Evolutionary conservation across 1,139 yeast genomes (phyloP).

Genomic region (Wickerhamomyces sp.): DNA sequence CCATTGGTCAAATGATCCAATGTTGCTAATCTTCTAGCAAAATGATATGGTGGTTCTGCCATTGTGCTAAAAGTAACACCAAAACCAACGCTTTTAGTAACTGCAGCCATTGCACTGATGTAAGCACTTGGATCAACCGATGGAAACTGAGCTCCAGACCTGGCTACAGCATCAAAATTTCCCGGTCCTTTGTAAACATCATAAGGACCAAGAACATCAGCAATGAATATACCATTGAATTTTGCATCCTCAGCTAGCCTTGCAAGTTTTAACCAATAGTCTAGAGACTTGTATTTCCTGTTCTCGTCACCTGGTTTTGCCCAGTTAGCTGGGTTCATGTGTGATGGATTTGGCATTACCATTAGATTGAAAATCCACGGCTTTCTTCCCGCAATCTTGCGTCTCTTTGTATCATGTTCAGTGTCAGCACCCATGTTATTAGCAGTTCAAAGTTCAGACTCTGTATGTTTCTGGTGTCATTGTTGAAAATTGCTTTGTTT

Average conservation of each 20-base stretch:
- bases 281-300: slow-evolving; percentile 17
- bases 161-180: slow-evolving; percentile 32
- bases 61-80: slow-evolving; percentile 31
- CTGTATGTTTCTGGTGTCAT: too few species aligned
- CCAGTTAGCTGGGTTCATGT: slow-evolving; percentile 35
- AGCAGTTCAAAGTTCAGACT: too few species aligned
- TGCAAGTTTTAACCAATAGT: slow-evolving; percentile 41
- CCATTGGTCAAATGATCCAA: slow-evolving; percentile 38
- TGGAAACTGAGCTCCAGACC: slow-evolving; percentile 37
- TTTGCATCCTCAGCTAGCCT: slow-evolving; percentile 38
- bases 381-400: slow-evolving; percentile 2
- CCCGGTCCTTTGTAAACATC: slow-evolving; percentile 12
- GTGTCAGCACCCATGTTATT: not conserved
- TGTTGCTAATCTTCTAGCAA: slow-evolving; percentile 36
- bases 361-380: slow-evolving; percentile 36
- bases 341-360: slow-evolving; percentile 37
- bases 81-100: slow-evolving; percentile 32
- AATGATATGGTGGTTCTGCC: slow-evolving; percentile 37
- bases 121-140: slow-evolving; percentile 32
- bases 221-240: slow-evolving; percentile 34
- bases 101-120: slow-evolving; percentile 36
- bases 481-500: not conserved
- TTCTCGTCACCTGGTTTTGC: slow-evolving; percentile 34
- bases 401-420: not conserved
- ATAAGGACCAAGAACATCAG: slow-evolving; percentile 1